Percentiles rank a stretch among this genome's conserved stretches.
phyloP scores from a whole-genome alignment of 208 protist species.

The Leishmania lainsoni region DNA sequence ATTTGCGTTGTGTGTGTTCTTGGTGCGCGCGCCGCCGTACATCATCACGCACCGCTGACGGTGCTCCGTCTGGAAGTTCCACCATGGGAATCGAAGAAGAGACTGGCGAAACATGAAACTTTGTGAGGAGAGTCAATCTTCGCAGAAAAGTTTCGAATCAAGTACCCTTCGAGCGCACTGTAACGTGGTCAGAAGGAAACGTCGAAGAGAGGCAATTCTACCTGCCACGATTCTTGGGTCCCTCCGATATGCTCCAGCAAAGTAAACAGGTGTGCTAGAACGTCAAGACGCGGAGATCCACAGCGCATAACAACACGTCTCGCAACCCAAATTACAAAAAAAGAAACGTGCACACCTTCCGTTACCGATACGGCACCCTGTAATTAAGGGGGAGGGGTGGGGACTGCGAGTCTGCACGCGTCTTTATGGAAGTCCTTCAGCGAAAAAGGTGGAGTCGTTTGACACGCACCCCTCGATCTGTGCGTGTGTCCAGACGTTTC shows the following conservation, averaged over 20 bases:
- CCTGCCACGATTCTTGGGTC: background rate
- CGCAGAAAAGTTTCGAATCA: background rate
- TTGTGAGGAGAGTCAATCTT: background rate
- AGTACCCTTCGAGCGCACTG: background rate
- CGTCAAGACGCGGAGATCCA: background rate
- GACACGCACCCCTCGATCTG: background rate
- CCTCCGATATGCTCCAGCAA: background rate
- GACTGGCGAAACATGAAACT: constrained; percentile 74
- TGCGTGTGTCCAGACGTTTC: background rate
- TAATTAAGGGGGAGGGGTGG: background rate
- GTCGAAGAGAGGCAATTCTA: background rate
- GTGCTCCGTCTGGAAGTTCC: constrained; percentile 94
- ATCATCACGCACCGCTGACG: constrained; percentile 87
- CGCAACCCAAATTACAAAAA: background rate
- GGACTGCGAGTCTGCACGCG: background rate
- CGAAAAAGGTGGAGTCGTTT: background rate
- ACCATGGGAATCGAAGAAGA: constrained; percentile 76
- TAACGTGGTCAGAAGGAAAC: background rate
- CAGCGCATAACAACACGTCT: background rate
- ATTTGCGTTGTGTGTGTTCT: constrained; percentile 89
- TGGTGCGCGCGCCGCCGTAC: constrained; percentile 88
- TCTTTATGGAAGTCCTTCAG: background rate
- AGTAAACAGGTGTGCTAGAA: background rate
- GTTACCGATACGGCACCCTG: background rate
- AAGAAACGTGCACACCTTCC: background rate